Conservation (phyloP, 768 basidiomycete species). For the Piloderma croceum region DNA sequence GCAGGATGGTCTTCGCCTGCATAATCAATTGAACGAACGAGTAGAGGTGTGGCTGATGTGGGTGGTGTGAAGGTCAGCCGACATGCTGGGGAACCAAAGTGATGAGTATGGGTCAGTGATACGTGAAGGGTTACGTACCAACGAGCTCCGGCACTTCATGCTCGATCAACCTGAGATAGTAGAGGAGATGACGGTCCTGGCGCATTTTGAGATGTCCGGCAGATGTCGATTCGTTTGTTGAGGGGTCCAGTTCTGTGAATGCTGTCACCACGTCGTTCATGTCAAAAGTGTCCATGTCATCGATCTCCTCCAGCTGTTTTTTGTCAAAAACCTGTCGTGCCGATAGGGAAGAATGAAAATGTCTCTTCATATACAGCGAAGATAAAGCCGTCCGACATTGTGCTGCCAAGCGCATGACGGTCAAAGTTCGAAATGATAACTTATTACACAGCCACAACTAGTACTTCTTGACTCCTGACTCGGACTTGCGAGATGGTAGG, state of each 20-base stretch:
- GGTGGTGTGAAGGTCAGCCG: slow-evolving; percentile 70
- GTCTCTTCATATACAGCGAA: too few relatives aligned
- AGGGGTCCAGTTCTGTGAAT: too few relatives aligned
- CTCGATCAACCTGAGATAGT: slow-evolving; percentile 82
- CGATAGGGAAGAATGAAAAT: too few relatives aligned
- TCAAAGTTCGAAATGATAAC: background rate
- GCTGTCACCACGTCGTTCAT: background rate
- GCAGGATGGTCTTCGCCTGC: slow-evolving; percentile 73
- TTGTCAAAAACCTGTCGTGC: too few relatives aligned
- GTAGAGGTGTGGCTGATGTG: slow-evolving; percentile 47
- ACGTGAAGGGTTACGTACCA: slow-evolving; percentile 40
- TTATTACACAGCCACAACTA: background rate
- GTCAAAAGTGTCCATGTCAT: background rate
- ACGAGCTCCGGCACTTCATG: slow-evolving; percentile 85
- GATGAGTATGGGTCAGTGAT: too few relatives aligned
- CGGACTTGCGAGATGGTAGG: background rate
- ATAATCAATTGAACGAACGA: slow-evolving; percentile 72
- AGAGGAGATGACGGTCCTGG: slow-evolving; percentile 66
- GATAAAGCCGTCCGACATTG: background rate
- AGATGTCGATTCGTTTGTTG: slow-evolving; percentile 68
- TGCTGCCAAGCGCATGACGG: background rate
- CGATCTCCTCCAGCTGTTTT: background rate
- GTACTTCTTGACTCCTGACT: background rate
- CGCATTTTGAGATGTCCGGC: slow-evolving; percentile 68
- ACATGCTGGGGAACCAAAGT: background rate